Conservation (phyloP, 768 basidiomycete species). For the Leccinum obscurum region DNA sequence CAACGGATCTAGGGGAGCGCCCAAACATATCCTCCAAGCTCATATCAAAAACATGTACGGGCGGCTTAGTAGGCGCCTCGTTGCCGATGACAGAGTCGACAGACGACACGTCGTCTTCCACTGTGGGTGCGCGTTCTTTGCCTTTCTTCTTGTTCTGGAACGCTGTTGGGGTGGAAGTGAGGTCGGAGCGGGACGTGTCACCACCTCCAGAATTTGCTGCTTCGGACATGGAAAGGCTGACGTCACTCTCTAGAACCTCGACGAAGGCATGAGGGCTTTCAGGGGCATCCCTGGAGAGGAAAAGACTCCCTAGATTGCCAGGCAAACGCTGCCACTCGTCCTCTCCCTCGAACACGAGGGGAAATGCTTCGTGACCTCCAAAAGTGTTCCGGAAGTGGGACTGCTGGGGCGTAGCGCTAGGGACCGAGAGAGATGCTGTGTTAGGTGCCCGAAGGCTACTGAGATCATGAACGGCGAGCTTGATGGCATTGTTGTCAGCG, state of each 20-base stretch:
- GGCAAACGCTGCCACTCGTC: conserved; percentile 68
- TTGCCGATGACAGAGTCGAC: conserved; percentile 41
- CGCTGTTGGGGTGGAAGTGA: conserved; percentile 16
- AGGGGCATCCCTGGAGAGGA: conserved; percentile 32
- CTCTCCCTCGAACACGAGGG: conserved; percentile 48
- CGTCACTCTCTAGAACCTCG: conserved; percentile 51
- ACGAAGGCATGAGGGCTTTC: conserved; percentile 64
- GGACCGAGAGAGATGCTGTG: conserved; percentile 32
- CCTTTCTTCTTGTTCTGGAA: conserved; percentile 52
- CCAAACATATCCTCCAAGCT: conserved; percentile 30
- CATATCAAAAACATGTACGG: conserved; percentile 59
- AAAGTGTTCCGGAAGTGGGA: conserved; percentile 61
- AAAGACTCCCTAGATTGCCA: conserved; percentile 41
- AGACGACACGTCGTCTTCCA: conserved; percentile 39
- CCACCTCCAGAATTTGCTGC: conserved; percentile 35
- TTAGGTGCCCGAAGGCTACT: conserved; percentile 35
- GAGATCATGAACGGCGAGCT: conserved; percentile 66
- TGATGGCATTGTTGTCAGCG: conserved; percentile 38
- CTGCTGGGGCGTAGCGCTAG: conserved; percentile 35
- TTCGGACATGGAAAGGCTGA: conserved; percentile 33
- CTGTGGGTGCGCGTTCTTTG: conserved; percentile 30
- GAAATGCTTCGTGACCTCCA: conserved; percentile 46
- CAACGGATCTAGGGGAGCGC: conserved; percentile 15
- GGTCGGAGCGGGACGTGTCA: conserved; percentile 30
- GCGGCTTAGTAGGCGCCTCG: conserved; percentile 52